Evolutionary conservation across 345 rosid species (phyloP).

Genomic region (Moringa oleifera): DNA sequence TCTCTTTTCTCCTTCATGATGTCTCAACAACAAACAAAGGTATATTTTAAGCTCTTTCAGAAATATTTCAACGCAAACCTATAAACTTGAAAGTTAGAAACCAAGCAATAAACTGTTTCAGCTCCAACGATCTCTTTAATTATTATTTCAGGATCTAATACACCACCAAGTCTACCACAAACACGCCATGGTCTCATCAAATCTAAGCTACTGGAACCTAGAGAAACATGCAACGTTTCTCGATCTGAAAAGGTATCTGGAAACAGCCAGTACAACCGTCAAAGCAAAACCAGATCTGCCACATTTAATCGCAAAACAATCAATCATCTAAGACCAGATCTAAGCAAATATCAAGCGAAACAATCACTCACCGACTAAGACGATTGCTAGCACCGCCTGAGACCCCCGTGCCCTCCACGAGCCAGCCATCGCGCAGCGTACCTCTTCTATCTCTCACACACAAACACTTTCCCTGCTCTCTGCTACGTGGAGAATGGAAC

Average conservation of each 20-base stretch:
- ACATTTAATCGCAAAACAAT: not conserved
- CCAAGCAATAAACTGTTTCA: not conserved
- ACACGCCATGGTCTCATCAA: constrained; percentile 1
- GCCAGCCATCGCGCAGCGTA: constrained; percentile 41
- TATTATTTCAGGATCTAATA: constrained; percentile 8
- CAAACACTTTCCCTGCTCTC: not conserved
- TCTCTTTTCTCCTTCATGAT: too few species aligned
- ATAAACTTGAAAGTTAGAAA: too few species aligned
- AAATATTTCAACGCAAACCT: too few species aligned
- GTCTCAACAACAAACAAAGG: too few species aligned
- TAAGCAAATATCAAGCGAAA: not conserved
- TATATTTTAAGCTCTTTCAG: not conserved
- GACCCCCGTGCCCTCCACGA: constrained; percentile 48
- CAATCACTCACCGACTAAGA: constrained; percentile 47
- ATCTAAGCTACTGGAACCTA: constrained; percentile 2
- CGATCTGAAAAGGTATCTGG: not conserved
- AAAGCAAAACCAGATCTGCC: not conserved
- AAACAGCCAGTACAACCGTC: too few species aligned
- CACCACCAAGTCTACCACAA: not conserved
- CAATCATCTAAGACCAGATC: constrained; percentile 4
- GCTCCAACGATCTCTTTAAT: not conserved
- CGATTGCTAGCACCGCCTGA: constrained; percentile 38
- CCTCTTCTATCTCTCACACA: not conserved
- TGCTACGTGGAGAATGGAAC: not conserved
- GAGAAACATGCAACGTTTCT: not conserved